Base-by-base conservation (phyloP, 306 rosid species). In the Arachis stenosperma region DNA sequence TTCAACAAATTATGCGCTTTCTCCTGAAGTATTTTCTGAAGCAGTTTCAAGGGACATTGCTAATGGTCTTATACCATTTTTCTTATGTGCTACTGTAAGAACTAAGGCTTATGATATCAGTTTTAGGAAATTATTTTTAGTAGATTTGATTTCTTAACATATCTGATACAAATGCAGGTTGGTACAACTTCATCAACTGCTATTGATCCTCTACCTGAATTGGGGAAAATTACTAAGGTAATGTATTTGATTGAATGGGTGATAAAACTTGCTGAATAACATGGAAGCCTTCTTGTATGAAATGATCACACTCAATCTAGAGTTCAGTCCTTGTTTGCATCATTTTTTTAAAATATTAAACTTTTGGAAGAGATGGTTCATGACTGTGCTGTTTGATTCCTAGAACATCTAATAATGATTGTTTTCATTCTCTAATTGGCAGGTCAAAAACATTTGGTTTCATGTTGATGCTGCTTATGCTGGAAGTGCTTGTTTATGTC, bases 381-480 rank as follows among this genome's bases (percentile, higher is more conserved):
- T 51, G 5, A 6, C 17, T 13, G 57, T 52, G 57, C 13, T 5
- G 57, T 14, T 52, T n/a, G 15, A 52, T 52, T 27, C 8, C 57
- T 52, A 52, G 2, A 14, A 50, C 36, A 53, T 65, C 60, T 80
- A 22, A 73, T 66, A 50, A 66, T 73, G 42, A 37, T 69, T 39
- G 61, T 44, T 71, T 43, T 82, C 70, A 56, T 8, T 65, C 62
- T 73, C 51, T 58, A 72, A 46, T 76, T 79, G 74, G 61, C 81
- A 93, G 98, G 69, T 80, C 71, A 66, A 85, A 73, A 83, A 80
- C 68, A 81, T 93, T 79, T 93, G 98, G 98, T 84, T 93, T 78
- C 98, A 93, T 61, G 88, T 93, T 48, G 98, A 93, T 83, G 96
- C 98, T 81, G 98, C 98, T 59, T 93, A 91, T 69, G 97, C 97